Percentiles rank a stretch among this genome's conserved stretches.
These are phyloP conservation scores for Ogataea glucozyma DNA, from an alignment of 805 yeast species.

Conservation along the genomic window DNA sequence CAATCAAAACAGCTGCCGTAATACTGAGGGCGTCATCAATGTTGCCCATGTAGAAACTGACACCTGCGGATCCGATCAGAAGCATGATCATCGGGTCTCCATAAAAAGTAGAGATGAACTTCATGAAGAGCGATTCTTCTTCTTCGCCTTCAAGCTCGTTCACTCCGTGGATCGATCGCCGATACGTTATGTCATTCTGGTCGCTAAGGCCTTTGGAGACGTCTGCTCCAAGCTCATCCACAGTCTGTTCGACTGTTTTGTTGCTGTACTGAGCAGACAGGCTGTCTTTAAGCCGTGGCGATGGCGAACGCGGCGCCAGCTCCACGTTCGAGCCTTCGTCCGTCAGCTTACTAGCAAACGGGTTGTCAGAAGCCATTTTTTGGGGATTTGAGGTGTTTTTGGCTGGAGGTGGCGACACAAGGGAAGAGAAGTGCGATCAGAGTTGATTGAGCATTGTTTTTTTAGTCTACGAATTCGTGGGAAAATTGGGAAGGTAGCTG, in stretches of 20 bases:
- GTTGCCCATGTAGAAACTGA: constrained; percentile 93
- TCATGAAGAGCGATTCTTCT: constrained; percentile 68
- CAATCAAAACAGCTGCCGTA: constrained; percentile 87
- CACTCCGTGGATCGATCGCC: constrained; percentile 75
- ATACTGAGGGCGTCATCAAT: constrained; percentile 94
- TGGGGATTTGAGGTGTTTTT: background rate
- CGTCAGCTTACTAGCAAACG: constrained; percentile 24
- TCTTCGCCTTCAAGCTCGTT: constrained; percentile 81
- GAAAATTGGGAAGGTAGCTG: too few species aligned
- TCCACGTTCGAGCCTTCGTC: constrained; percentile 13
- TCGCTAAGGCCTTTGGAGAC: constrained; percentile 59
- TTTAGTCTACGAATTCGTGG: too few species aligned
- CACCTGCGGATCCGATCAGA: constrained; percentile 83
- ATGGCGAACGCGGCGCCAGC: constrained; percentile 7
- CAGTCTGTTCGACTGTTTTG: constrained; percentile 65
- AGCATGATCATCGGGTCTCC: constrained; percentile 89
- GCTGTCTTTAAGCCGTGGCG: constrained; percentile 19
- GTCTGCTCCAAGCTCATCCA: constrained; percentile 63
- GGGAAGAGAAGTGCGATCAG: too few species aligned
- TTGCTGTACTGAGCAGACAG: constrained; percentile 61
- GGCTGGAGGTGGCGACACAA: background rate
- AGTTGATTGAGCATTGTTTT: too few species aligned
- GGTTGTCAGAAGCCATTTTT: constrained; percentile 26
- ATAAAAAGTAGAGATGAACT: constrained; percentile 77
- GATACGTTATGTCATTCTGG: constrained; percentile 65